phyloP scores from a whole-genome alignment of 345 rosid species.

The Carallia brachiata region DNA sequence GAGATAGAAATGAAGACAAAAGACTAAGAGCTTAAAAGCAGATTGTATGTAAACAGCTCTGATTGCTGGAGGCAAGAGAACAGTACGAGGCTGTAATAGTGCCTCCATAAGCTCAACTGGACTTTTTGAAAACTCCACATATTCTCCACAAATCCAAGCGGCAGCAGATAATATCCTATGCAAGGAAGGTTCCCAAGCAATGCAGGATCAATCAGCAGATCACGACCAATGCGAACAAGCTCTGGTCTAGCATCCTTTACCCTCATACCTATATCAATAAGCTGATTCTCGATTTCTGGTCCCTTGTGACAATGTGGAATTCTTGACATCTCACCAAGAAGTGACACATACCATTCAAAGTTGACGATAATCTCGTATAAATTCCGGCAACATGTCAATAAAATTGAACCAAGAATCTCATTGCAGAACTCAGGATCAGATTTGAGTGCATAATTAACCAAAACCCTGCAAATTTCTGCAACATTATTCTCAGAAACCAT shows the following conservation, averaged over 20 bases:
- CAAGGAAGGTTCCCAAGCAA: conserved; percentile 81
- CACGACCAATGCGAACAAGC: conserved; percentile 70
- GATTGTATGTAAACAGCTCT: conserved; percentile 76
- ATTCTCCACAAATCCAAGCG: conserved; percentile 94
- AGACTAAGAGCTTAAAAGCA: conserved; percentile 62
- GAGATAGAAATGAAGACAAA: conserved; percentile 45
- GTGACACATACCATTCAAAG: conserved; percentile 88
- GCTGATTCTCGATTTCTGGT: conserved; percentile 82
- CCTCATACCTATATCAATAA: conserved; percentile 79
- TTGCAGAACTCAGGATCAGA: conserved; percentile 88
- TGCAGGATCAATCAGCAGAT: conserved; percentile 91
- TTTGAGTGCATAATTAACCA: conserved; percentile 78
- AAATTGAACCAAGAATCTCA: conserved; percentile 74
- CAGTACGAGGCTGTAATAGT: conserved; percentile 79
- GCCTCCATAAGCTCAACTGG: conserved; percentile 82
- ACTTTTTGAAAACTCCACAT: conserved; percentile 60
- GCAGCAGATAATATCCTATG: conserved; percentile 80
- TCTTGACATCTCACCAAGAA: conserved; percentile 89
- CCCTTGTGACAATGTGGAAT: conserved; percentile 80
- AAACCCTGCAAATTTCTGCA: conserved; percentile 69
- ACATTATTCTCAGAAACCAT: conserved; percentile 85
- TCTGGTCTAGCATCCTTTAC: conserved; percentile 86
- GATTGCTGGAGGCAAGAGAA: conserved; percentile 62
- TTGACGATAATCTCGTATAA: conserved; percentile 72
- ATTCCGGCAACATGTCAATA: conserved; percentile 64